Percentiles rank a stretch among this genome's conserved stretches.
phyloP scores from a whole-genome alignment of 495 filamentous ascomycete species.

The Penicillium macrosclerotiorum region DNA sequence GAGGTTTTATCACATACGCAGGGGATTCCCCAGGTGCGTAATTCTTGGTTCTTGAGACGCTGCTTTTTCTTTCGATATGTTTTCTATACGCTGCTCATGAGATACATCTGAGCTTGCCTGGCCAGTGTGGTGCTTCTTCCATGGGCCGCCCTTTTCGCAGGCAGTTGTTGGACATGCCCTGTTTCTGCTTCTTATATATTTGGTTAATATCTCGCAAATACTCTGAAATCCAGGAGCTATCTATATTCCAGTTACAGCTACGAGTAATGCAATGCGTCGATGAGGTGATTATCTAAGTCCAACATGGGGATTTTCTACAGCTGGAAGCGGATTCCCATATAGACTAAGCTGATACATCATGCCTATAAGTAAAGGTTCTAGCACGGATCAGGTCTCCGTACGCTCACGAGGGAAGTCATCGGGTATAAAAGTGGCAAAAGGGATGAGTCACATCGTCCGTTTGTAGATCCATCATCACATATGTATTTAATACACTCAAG shows the following conservation, averaged over 20 bases:
- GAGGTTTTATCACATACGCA: background rate
- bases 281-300: no score
- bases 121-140: background rate
- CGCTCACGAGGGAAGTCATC: no score
- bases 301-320: no score
- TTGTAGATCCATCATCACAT: no score
- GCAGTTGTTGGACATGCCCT: background rate
- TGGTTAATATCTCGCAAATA: constrained; percentile 11
- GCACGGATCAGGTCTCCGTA: no score
- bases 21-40: background rate
- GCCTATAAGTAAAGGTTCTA: no score
- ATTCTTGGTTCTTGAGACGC: background rate
- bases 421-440: no score
- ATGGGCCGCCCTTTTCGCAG: background rate
- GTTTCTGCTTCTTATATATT: constrained; percentile 2
- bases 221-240: background rate
- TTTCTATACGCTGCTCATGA: background rate
- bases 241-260: background rate
- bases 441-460: no score
- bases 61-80: background rate
- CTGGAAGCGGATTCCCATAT: no score
- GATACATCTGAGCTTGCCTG: background rate
- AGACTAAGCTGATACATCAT: no score
- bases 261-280: no score
- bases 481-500: constrained; percentile 4